Evolutionary conservation across 805 yeast species (phyloP).

Genomic region (Debaryomyces hansenii): DNA sequence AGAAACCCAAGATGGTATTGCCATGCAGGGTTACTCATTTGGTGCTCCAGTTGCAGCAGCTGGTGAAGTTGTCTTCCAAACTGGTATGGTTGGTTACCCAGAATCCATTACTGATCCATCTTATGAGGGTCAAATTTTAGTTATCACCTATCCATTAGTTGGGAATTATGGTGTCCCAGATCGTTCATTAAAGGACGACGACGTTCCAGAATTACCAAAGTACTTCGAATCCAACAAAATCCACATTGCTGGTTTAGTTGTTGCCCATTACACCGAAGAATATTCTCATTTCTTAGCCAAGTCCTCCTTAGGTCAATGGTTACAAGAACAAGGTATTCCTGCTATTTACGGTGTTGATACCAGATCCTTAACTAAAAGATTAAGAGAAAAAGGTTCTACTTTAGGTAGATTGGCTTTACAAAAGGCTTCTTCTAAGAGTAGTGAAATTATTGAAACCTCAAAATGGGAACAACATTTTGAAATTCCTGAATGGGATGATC

Average conservation of each 20-base stretch:
- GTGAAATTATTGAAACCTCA: slow-evolving; percentile 27
- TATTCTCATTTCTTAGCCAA: slow-evolving; percentile 92
- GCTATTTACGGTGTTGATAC: slow-evolving; percentile 98
- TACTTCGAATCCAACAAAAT: slow-evolving; percentile 91
- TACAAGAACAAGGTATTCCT: slow-evolving; percentile 86
- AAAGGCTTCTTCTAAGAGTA: slow-evolving; percentile 31
- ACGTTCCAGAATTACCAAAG: slow-evolving; percentile 75
- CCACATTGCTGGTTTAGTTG: slow-evolving; percentile 95
- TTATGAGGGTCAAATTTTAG: slow-evolving; percentile 95
- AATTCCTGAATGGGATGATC: slow-evolving; percentile 88
- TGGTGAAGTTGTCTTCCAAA: slow-evolving; percentile 98
- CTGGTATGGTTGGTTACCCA: slow-evolving; percentile 99
- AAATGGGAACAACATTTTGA: slow-evolving; percentile 65
- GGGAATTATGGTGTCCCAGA: slow-evolving; percentile 99
- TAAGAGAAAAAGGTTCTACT: slow-evolving; percentile 91
- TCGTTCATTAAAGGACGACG: slow-evolving; percentile 61
- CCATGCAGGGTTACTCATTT: slow-evolving; percentile 92
- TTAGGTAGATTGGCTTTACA: slow-evolving; percentile 83
- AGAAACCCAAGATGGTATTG: slow-evolving; percentile 83
- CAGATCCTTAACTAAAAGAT: slow-evolving; percentile 87
- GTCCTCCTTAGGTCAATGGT: slow-evolving; percentile 92
- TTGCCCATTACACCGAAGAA: slow-evolving; percentile 95
- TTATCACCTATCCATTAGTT: slow-evolving; percentile 92
- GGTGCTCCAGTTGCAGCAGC: slow-evolving; percentile 89
- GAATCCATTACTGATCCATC: slow-evolving; percentile 98